Evolutionary conservation across 2,329 filamentous ascomycete genomes (phyloP).

Genomic region (Coniochaeta ligniaria): DNA sequence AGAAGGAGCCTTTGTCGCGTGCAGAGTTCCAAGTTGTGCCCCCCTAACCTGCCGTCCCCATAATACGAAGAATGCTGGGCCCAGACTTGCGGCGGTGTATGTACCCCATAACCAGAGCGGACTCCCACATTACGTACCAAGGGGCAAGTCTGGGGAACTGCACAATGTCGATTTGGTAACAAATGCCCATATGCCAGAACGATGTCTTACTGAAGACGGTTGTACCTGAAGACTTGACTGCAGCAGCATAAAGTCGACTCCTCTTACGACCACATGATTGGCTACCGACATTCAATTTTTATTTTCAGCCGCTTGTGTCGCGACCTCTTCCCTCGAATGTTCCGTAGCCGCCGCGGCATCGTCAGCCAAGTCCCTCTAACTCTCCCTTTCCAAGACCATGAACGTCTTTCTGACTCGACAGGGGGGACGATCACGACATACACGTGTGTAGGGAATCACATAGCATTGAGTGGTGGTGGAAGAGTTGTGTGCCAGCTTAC

Average conservation of each 20-base stretch:
- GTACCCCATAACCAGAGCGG: background rate
- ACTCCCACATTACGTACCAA: background rate
- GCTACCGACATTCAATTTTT: background rate
- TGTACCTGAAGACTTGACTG: no score
- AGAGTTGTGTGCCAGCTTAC: background rate
- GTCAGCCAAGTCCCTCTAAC: background rate
- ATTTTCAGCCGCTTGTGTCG: background rate
- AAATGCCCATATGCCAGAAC: no score
- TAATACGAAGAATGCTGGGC: background rate
- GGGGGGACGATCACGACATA: background rate
- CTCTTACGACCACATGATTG: background rate
- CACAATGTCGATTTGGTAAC: background rate
- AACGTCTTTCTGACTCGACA: background rate
- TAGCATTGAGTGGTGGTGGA: background rate
- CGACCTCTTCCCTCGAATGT: background rate
- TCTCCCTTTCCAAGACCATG: background rate
- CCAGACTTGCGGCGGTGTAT: background rate
- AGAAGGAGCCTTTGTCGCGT: background rate
- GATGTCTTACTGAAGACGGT: no score
- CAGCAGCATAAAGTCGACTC: no score
- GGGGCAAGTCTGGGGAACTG: background rate
- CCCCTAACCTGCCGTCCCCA: background rate
- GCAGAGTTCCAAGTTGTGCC: no score
- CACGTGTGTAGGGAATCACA: background rate
- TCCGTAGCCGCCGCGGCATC: background rate